A percentile compares a stretch with the other conserved stretches of the same genome.
Conservation (phyloP, 2,329 filamentous ascomycete species). For the Lachnum nothofagi region DNA sequence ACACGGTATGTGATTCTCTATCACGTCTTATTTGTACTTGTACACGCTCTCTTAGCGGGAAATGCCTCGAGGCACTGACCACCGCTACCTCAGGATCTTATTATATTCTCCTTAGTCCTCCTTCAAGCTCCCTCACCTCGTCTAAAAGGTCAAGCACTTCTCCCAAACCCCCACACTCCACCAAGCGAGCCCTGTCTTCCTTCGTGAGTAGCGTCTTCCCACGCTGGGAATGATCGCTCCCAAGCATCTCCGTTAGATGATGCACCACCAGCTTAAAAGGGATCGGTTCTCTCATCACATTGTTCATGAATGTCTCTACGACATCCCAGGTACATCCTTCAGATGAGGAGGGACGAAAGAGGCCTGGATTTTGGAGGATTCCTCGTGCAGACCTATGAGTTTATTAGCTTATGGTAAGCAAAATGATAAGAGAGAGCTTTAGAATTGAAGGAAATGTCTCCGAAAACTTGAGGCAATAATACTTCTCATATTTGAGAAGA, state of each 20-base stretch:
- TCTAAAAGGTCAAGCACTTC: constrained; percentile 59
- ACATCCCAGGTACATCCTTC: constrained; percentile 57
- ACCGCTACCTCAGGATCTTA: not conserved
- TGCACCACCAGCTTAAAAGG: constrained; percentile 61
- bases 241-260: constrained; percentile 63
- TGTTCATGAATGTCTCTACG: constrained; percentile 57
- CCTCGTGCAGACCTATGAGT: too few species aligned
- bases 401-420: too few species aligned
- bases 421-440: too few species aligned
- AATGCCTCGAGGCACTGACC: too few species aligned
- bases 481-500: too few species aligned
- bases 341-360: constrained; percentile 46
- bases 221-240: constrained; percentile 51
- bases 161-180: constrained; percentile 47
- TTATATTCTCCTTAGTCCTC: constrained; percentile 3
- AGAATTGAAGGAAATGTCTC: too few species aligned
- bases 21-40: too few species aligned
- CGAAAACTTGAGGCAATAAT: too few species aligned
- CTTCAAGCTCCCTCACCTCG: constrained; percentile 36
- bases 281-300: constrained; percentile 52
- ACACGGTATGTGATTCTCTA: too few species aligned
- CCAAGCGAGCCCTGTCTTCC: constrained; percentile 49
- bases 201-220: constrained; percentile 44
- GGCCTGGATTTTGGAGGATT: constrained; percentile 60
- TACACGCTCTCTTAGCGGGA: not conserved